Percentiles rank a stretch among this genome's conserved stretches.
Conservation (phyloP, 176 grass and related monocot genomes). For the Oryza australiensis region DNA sequence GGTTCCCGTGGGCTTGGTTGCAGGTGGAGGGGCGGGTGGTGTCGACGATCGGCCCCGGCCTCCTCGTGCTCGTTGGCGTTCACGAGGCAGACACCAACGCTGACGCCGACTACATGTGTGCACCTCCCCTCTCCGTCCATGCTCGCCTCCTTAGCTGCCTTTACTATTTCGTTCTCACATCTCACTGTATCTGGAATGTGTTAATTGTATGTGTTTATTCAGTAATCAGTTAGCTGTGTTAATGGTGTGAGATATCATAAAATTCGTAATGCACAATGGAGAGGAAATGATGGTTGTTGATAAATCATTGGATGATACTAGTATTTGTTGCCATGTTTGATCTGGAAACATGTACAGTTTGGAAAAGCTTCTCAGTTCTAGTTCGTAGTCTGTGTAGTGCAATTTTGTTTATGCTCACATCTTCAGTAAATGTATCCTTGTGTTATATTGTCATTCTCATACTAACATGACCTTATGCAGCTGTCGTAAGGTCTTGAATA, state of each 20-base stretch:
- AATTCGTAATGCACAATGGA: not conserved
- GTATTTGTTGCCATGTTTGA: not conserved
- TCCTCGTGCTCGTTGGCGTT: conserved; percentile 88
- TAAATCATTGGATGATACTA: not conserved
- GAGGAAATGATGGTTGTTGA: not conserved
- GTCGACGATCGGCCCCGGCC: conserved; percentile 81
- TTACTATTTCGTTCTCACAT: not conserved
- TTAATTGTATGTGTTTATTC: not conserved
- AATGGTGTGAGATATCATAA: not conserved
- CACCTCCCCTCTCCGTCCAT: not conserved
- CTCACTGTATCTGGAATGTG: conserved; percentile 2
- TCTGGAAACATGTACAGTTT: not conserved
- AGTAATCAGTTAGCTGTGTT: not conserved
- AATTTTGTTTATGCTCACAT: not conserved
- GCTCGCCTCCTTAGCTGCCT: not conserved
- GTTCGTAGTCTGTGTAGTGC: not conserved
- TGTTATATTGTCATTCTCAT: not conserved
- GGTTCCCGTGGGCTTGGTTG: conserved; percentile 16
- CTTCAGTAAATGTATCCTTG: not conserved
- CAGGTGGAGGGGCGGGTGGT: conserved; percentile 85
- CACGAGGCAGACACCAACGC: conserved; percentile 71
- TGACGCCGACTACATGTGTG: conserved; percentile 84
- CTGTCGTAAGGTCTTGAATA: conserved; percentile 87
- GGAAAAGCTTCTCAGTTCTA: not conserved
- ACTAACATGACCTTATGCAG: conserved; percentile 41